These are phyloP conservation scores for Colletotrichum liriopes DNA, from an alignment of 2,329 filamentous ascomycete genomes.

Conservation along the genomic window DNA sequence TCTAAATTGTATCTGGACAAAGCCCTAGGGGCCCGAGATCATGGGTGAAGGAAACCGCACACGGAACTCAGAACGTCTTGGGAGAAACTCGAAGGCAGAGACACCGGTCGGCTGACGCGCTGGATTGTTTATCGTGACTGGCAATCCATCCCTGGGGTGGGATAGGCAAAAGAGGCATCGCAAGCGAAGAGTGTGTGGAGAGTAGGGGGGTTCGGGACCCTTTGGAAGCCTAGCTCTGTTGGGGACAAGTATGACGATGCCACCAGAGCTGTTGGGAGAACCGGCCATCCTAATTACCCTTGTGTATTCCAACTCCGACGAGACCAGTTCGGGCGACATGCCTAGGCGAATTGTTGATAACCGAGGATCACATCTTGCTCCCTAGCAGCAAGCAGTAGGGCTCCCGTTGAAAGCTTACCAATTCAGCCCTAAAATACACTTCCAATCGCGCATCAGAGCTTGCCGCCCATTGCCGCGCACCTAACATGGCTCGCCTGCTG, in stretches of 20 bases:
- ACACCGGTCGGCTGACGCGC: too few species aligned
- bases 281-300: too few species aligned
- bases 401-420: conserved; percentile 7
- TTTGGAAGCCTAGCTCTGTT: neutral
- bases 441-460: conserved; percentile 9
- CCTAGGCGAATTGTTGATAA: neutral
- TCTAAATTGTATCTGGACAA: neutral
- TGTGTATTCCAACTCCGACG: neutral
- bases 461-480: conserved; percentile 2
- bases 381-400: neutral
- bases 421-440: conserved; percentile 13
- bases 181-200: neutral
- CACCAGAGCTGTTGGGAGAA: neutral
- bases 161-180: neutral
- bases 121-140: neutral
- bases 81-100: too few species aligned
- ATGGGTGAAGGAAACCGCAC: neutral
- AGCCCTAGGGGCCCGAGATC: neutral
- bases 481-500: neutral
- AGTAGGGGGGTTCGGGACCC: neutral
- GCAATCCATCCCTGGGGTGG: neutral
- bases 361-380: neutral
- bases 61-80: neutral
- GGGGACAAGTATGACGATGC: conserved; percentile 1
- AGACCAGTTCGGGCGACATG: neutral